phyloP scores from a whole-genome alignment of 495 filamentous ascomycete species.

The Hyphodiscus hymeniophilus region DNA sequence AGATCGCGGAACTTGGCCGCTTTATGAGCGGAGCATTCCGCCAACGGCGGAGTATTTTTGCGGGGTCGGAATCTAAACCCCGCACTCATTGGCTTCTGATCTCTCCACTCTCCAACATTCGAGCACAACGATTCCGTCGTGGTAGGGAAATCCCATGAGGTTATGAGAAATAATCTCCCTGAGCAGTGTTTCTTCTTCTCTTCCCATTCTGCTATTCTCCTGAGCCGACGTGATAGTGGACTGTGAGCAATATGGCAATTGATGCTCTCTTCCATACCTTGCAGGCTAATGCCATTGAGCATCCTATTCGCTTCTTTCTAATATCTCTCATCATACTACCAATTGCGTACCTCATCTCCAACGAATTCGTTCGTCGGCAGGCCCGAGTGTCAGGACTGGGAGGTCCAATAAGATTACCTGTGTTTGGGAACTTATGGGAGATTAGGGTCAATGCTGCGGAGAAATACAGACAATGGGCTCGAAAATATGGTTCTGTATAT shows the following conservation, averaged over 20 bases:
- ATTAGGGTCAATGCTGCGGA: constrained; percentile 52
- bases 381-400: constrained; percentile 42
- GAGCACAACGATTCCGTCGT: too few relatives aligned
- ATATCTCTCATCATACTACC: constrained; percentile 25
- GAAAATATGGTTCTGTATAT: constrained; percentile 50
- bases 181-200: background rate
- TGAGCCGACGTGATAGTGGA: background rate
- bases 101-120: too few relatives aligned
- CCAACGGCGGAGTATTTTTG: too few relatives aligned
- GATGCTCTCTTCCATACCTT: constrained; percentile 6
- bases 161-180: too few relatives aligned
- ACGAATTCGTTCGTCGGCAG: constrained; percentile 42
- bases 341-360: constrained; percentile 39
- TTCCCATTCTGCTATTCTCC: background rate
- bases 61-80: too few relatives aligned
- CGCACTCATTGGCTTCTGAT: too few relatives aligned
- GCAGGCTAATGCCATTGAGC: background rate
- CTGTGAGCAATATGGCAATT: constrained; percentile 11
- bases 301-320: constrained; percentile 4
- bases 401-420: constrained; percentile 47
- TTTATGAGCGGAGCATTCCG: too few relatives aligned
- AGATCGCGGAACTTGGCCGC: too few relatives aligned
- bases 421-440: constrained; percentile 57
- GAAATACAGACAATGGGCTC: constrained; percentile 51
- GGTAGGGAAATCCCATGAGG: too few relatives aligned